Percentiles rank a stretch among this genome's conserved stretches.
phyloP scores from a whole-genome alignment of 768 basidiomycete genomes.

The Agrocybe pediades region DNA sequence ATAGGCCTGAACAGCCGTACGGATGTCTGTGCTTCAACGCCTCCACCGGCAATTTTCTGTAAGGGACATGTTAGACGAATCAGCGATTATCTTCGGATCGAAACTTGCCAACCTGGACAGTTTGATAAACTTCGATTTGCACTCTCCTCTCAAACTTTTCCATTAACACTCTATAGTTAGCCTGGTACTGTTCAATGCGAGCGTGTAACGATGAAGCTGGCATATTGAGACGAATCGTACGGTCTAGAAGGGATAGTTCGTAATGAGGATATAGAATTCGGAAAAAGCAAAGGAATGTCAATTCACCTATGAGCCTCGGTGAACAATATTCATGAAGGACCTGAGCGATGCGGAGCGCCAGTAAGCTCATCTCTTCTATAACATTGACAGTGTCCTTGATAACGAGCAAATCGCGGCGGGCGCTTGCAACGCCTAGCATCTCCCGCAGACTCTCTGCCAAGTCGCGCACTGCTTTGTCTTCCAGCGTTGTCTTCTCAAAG shows the following conservation, averaged over 20 bases:
- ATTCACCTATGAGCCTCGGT: background rate
- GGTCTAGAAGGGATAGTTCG: too few relatives aligned
- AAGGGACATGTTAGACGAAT: too few relatives aligned
- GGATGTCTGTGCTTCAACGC: too few relatives aligned
- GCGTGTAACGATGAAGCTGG: background rate
- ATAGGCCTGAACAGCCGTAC: too few relatives aligned
- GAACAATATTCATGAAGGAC: constrained; percentile 6
- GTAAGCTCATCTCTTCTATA: constrained; percentile 3
- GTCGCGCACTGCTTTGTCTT: background rate
- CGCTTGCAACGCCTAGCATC: constrained; percentile 4
- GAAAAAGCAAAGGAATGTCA: background rate
- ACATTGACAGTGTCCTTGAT: constrained; percentile 3
- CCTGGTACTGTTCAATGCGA: background rate
- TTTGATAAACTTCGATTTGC: background rate
- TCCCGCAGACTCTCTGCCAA: background rate
- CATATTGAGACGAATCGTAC: background rate
- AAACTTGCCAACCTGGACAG: background rate
- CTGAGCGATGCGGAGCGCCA: background rate
- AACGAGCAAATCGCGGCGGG: background rate
- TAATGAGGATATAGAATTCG: too few relatives aligned
- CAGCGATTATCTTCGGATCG: too few relatives aligned
- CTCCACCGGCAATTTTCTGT: too few relatives aligned
- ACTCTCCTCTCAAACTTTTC: background rate
- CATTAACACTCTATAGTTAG: background rate
- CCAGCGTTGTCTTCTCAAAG: background rate